Evolutionary conservation across 148 eudicot genomes (phyloP), one percentile per base, ranked within the genome.

Genomic region (Vaccinium macrocarpon): DNA sequence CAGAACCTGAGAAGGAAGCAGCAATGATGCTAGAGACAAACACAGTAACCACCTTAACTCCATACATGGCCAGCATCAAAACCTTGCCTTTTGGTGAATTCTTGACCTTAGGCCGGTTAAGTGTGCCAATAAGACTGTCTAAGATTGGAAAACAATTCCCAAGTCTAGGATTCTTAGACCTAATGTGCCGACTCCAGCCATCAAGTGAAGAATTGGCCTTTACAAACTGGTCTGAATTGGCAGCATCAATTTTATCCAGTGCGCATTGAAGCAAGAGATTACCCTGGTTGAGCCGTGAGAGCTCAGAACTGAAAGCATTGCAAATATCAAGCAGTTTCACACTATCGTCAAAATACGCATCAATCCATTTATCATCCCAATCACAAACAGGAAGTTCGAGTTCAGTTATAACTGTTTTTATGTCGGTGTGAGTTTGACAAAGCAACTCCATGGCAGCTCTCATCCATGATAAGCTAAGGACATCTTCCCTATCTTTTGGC

Each of bases 341-440:
- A 80, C 93, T 97, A 66, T 95, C 89, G 84, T 93, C 96, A 85
- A 97, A 85, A 88, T 97, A 97, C 9, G 93, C 88, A 84, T 97
- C 96, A 27, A 97, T 89, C 98, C 98, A 97, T 55, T 93, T 97
- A 71, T 92, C 92, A 83, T 97, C 96, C 99, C 99, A 97, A 48
- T 94, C 91, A 83, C 81, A 85, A 0, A 92, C 92, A 1, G 99
- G 99, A 7, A 97, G 88, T 53, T 94, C 98, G 79, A 97, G 98
- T 21, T 90, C 91, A 4, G 95, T 88, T 29, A 95, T 93, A 8
- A 97, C 78, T 15, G 90, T 73, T 83, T 92, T 95, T 7, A 97
- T 89, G 84, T 97, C 98, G 19, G 76, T 83, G 68, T 95, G 99
- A 14, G 94, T 91, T 87, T 87, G 91, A 62, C 92, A 92, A 29